Percentiles rank a stretch among this genome's conserved stretches.
Evolutionary conservation across 345 rosid genomes (phyloP).

Genomic region (Hypericum androsaemum): DNA sequence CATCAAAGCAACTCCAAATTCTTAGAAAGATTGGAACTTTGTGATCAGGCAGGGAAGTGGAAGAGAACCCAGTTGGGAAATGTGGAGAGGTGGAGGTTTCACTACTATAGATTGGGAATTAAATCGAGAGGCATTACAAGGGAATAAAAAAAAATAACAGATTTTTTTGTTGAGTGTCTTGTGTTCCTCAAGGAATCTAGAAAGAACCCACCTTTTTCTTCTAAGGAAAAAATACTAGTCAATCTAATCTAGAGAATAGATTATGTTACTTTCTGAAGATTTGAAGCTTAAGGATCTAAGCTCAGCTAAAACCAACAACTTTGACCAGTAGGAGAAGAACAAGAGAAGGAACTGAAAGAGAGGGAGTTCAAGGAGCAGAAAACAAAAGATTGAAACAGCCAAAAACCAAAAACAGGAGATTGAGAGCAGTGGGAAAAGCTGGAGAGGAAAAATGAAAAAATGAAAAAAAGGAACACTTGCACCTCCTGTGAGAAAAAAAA

Average conservation of each 20-base stretch:
- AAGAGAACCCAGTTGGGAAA: conserved; percentile 11
- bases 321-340: no score
- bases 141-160: conserved; percentile 45
- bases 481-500: no score
- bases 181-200: conserved; percentile 49
- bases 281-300: conserved; percentile 11
- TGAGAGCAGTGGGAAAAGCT: conserved; percentile 11
- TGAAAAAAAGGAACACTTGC: not conserved
- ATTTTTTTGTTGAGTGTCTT: no score
- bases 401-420: not conserved
- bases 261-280: not conserved
- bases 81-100: conserved; percentile 22
- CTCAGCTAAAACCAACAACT: no score
- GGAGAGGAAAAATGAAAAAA: conserved; percentile 16
- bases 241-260: not conserved
- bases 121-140: conserved; percentile 34
- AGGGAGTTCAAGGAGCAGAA: conserved; percentile 4
- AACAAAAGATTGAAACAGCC: conserved; percentile 5
- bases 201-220: conserved; percentile 33
- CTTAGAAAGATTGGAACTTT: not conserved
- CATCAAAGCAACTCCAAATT: conserved; percentile 20
- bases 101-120: conserved; percentile 30
- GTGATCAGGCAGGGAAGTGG: conserved; percentile 9
- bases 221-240: conserved; percentile 8
- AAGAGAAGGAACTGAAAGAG: no score